A percentile compares a stretch with the other conserved stretches of the same genome.
These are phyloP conservation scores for Pyrus betulifolia DNA, from an alignment of 306 rosid genomes.

Conservation along the genomic window DNA sequence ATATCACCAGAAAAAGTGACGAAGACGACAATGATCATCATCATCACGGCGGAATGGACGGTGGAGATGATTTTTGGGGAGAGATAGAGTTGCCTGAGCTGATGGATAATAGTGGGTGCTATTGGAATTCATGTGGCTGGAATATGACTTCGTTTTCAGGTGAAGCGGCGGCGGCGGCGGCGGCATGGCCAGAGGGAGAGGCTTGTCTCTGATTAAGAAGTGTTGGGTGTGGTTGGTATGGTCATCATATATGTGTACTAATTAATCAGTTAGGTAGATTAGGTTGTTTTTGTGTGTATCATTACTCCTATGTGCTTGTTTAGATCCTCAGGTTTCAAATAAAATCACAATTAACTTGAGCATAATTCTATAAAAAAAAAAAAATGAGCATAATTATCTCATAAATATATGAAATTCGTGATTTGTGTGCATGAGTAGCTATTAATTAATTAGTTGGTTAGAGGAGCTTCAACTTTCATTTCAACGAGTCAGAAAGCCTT, in stretches of 20 bases:
- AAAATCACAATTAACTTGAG: background rate
- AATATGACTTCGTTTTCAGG: conserved; percentile 5
- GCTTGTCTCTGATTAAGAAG: background rate
- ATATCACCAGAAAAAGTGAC: background rate
- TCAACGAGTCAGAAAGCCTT: background rate
- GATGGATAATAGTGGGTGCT: conserved; percentile 12
- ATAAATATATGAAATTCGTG: too few species aligned
- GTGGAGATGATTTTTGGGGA: conserved; percentile 60
- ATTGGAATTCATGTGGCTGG: conserved; percentile 31
- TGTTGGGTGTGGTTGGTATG: background rate
- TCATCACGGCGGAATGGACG: background rate
- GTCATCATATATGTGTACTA: background rate
- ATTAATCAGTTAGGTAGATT: background rate
- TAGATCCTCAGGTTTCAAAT: background rate
- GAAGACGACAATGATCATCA: background rate
- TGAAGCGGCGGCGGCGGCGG: conserved; percentile 8
- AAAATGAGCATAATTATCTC: background rate
- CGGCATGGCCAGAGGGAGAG: conserved; percentile 18
- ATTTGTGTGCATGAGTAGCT: too few species aligned
- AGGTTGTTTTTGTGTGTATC: background rate
- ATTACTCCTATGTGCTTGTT: background rate
- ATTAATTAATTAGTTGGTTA: too few species aligned
- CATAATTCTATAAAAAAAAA: too few species aligned
- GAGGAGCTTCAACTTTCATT: too few species aligned
- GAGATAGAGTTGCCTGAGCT: conserved; percentile 78